Evolutionary conservation across 768 basidiomycete species (phyloP).

Genomic region (Mycena chlorophos): DNA sequence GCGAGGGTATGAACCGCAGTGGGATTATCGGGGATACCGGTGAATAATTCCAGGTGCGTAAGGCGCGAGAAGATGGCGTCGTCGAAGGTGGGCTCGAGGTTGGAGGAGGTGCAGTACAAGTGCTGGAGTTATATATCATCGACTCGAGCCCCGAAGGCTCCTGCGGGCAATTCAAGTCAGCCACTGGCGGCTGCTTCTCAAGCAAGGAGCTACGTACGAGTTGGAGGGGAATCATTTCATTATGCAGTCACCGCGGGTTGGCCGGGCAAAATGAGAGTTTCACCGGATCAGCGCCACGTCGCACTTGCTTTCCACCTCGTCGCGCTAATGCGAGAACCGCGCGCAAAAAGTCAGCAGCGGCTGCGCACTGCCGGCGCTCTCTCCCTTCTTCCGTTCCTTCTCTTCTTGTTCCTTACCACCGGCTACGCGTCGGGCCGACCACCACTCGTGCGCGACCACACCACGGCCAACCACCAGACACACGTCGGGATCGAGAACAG

Average conservation of each 20-base stretch:
- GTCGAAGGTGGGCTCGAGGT: neutral
- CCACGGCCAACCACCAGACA: neutral
- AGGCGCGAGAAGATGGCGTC: neutral
- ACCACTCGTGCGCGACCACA: neutral
- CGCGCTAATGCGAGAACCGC: neutral
- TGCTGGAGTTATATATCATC: neutral
- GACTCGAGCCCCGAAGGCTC: no score
- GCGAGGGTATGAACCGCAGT: neutral
- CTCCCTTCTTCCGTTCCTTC: neutral
- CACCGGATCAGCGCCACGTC: no score
- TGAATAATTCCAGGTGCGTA: neutral
- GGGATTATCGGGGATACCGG: neutral
- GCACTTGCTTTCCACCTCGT: no score
- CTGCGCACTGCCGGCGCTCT: neutral
- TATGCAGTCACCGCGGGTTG: no score
- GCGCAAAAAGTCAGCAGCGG: neutral
- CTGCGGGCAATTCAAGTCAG: no score
- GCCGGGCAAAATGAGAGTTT: no score
- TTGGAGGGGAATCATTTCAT: no score
- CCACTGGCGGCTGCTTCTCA: no score
- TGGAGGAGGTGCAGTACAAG: neutral
- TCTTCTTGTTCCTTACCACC: neutral
- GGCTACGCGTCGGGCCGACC: neutral
- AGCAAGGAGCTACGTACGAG: no score
- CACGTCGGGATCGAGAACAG: constrained; percentile 1